Conservation (phyloP, 2,329 filamentous ascomycete genomes). For the Aureobasidium sp. region DNA sequence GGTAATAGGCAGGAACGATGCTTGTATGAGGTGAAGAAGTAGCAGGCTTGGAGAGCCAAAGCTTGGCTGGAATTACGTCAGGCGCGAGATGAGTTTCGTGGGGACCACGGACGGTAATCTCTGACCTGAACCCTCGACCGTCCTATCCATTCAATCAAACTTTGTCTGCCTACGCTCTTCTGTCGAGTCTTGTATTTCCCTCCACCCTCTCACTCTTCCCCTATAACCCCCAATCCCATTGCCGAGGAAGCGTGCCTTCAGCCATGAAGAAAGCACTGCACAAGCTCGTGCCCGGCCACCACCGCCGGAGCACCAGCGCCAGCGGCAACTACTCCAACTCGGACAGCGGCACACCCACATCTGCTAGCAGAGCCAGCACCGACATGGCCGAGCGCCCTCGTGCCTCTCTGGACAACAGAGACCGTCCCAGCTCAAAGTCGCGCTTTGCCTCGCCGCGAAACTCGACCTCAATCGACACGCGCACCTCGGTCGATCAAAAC, state of each 20-base stretch:
- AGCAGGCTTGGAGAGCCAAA: background rate
- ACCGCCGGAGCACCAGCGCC: conserved; percentile 13
- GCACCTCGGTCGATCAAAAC: background rate
- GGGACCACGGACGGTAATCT: conserved; percentile 1
- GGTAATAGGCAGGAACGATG: background rate
- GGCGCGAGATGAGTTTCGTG: background rate
- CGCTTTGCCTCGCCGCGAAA: conserved; percentile 4
- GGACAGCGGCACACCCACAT: conserved; percentile 13
- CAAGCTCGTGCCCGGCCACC: conserved; percentile 13
- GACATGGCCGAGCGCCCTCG: conserved; percentile 1
- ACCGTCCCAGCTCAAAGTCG: background rate
- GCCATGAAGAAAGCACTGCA: conserved; percentile 16
- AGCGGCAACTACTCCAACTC: conserved; percentile 3
- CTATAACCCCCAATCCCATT: background rate
- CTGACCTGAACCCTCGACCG: background rate
- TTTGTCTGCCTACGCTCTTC: background rate
- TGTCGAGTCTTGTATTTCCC: background rate
- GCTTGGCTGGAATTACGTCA: background rate
- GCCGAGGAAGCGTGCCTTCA: background rate
- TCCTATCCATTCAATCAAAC: background rate
- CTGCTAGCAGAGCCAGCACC: conserved; percentile 7
- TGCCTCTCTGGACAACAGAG: background rate
- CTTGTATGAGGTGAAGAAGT: too few relatives aligned
- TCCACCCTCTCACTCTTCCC: background rate
- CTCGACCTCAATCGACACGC: conserved; percentile 3